A percentile compares a stretch with the other conserved stretches of the same genome.
Conservation (phyloP, 2,329 filamentous ascomycete genomes). For the Epichloe sylvatica region DNA sequence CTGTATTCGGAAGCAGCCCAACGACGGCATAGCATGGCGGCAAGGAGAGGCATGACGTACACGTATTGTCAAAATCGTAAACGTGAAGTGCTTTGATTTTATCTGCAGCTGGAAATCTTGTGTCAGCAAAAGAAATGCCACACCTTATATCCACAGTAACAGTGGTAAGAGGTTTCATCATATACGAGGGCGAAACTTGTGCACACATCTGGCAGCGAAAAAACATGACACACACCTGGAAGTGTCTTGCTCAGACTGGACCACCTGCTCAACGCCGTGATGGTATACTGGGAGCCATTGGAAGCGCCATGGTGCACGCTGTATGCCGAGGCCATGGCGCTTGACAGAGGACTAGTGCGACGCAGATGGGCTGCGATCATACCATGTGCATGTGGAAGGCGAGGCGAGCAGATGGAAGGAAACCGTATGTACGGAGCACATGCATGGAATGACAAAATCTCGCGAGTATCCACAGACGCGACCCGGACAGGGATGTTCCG, state of each 20-base stretch:
- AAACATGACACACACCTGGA: constrained; percentile 35
- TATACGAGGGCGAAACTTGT: not conserved
- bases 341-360: constrained; percentile 11
- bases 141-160: too few relatives aligned
- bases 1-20: not conserved
- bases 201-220: not conserved
- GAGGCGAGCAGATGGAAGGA: not conserved
- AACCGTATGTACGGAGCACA: not conserved
- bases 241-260: constrained; percentile 61
- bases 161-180: too few relatives aligned
- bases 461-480: not conserved
- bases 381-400: constrained; percentile 4
- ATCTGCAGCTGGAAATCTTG: constrained; percentile 34
- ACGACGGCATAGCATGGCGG: not conserved
- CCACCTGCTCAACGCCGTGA: constrained; percentile 72
- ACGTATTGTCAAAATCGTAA: constrained; percentile 96
- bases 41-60: constrained; percentile 32
- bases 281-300: constrained; percentile 32
- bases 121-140: not conserved
- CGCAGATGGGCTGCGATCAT: constrained; percentile 14
- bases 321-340: constrained; percentile 27
- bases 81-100: constrained; percentile 72
- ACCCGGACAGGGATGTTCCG: not conserved
- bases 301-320: constrained; percentile 23
- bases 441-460: not conserved